A percentile compares a stretch with the other conserved stretches of the same genome.
Conservation (phyloP, 208 protist genomes). For the Crithidia sp. region DNA sequence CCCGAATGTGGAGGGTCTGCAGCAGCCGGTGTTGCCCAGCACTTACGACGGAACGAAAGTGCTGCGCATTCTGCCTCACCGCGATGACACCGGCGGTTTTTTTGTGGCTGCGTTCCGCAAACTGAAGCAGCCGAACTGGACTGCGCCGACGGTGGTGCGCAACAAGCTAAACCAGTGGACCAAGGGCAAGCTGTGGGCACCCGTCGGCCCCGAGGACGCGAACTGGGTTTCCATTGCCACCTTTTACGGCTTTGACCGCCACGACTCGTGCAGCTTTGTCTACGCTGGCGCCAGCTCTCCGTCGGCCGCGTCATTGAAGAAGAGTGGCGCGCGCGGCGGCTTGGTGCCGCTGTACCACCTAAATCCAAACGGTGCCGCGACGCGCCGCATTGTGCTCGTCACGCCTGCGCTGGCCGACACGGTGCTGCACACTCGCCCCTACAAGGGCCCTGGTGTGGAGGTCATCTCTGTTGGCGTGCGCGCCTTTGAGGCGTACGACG, state of each 20-base stretch:
- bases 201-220: conserved; percentile 62
- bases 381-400: conserved; percentile 83
- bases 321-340: conserved; percentile 11
- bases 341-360: conserved; percentile 86
- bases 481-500: conserved; percentile 88
- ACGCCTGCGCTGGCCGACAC: conserved; percentile 68
- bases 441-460: conserved; percentile 92
- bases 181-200: conserved; percentile 82
- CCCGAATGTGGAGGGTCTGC: conserved; percentile 58
- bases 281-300: conserved; percentile 35
- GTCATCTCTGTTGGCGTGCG: conserved; percentile 82
- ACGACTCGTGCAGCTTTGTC: conserved; percentile 38
- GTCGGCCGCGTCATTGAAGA: not conserved
- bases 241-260: conserved; percentile 81
- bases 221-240: conserved; percentile 73
- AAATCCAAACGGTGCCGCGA: conserved; percentile 77
- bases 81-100: conserved; percentile 91
- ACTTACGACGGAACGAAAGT: conserved; percentile 80
- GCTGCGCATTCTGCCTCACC: conserved; percentile 85
- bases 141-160: conserved; percentile 39
- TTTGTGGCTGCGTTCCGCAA: conserved; percentile 91
- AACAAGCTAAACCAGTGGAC: conserved; percentile 91
- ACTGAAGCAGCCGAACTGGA: conserved; percentile 49
- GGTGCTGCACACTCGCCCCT: conserved; percentile 76
- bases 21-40: conserved; percentile 40